phyloP scores from a whole-genome alignment of 2,329 filamentous ascomycete genomes.

The Didymella keratinophila region DNA sequence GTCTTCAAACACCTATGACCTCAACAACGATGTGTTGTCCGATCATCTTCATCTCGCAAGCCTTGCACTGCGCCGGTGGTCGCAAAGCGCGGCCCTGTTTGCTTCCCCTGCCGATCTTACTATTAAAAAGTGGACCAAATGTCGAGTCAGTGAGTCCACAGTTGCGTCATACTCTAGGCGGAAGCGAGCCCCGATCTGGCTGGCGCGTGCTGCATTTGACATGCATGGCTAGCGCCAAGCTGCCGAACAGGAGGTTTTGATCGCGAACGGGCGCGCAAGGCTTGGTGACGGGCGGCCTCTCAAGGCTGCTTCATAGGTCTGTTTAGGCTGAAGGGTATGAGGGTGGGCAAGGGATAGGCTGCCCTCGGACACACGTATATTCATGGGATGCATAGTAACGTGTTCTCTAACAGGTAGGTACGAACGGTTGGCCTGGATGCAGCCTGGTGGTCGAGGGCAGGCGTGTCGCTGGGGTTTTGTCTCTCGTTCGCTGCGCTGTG shows the following conservation, averaged over 20 bases:
- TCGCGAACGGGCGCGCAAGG: conserved; percentile 8
- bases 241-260: conserved; percentile 6
- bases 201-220: conserved; percentile 9
- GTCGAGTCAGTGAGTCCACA: conserved; percentile 13
- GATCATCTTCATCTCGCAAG: conserved; percentile 21
- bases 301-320: conserved; percentile 4
- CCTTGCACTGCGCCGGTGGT: conserved; percentile 4
- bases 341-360: neutral
- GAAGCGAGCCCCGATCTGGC: conserved; percentile 9
- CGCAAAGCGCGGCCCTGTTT: conserved; percentile 9
- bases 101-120: conserved; percentile 33
- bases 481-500: neutral
- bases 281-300: neutral
- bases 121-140: conserved; percentile 20
- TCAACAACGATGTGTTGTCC: conserved; percentile 7
- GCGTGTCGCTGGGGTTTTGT: conserved; percentile 28
- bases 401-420: conserved; percentile 11
- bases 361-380: conserved; percentile 1
- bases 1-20: conserved; percentile 8
- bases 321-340: conserved; percentile 6
- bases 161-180: conserved; percentile 19
- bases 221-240: conserved; percentile 10
- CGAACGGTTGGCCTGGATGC: conserved; percentile 9
- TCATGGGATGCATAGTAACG: neutral
- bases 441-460: conserved; percentile 13